Evolutionary conservation across 768 basidiomycete species (phyloP).

Genomic region (Dictyophora rubrovolvata): DNA sequence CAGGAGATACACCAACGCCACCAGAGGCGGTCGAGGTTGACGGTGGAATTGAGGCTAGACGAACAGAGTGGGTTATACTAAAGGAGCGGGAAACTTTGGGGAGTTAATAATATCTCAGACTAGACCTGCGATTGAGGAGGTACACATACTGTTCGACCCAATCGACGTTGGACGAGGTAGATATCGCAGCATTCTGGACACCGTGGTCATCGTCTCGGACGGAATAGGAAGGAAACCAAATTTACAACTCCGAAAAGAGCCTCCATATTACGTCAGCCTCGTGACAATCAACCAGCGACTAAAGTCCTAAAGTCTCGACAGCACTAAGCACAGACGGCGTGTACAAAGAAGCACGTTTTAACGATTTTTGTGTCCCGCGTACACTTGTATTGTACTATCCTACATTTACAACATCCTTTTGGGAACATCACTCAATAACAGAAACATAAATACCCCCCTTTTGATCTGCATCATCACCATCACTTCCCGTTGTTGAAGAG

Average conservation of each 20-base stretch:
- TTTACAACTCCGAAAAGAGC: neutral
- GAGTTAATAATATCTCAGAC: neutral
- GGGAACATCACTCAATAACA: neutral
- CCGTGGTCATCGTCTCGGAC: neutral
- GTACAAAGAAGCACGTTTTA: no score
- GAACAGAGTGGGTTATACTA: conserved; percentile 14
- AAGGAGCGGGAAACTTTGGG: neutral
- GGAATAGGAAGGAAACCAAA: neutral
- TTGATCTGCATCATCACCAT: neutral
- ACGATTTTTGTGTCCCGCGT: no score
- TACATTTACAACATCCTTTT: no score
- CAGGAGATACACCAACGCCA: conserved; percentile 5
- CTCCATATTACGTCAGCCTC: neutral
- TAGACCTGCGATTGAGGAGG: neutral
- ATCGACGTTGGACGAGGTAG: neutral
- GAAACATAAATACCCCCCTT: neutral
- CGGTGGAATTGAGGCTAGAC: conserved; percentile 23
- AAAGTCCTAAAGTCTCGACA: no score
- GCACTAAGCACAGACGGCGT: no score
- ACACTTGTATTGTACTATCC: no score
- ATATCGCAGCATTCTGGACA: neutral
- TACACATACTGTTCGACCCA: neutral
- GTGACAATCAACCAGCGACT: no score
- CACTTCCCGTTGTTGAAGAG: neutral
- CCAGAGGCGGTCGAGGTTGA: conserved; percentile 28